phyloP scores from a whole-genome alignment of 192 early-diverging fungal genomes.

The Coemansia pectinata region DNA sequence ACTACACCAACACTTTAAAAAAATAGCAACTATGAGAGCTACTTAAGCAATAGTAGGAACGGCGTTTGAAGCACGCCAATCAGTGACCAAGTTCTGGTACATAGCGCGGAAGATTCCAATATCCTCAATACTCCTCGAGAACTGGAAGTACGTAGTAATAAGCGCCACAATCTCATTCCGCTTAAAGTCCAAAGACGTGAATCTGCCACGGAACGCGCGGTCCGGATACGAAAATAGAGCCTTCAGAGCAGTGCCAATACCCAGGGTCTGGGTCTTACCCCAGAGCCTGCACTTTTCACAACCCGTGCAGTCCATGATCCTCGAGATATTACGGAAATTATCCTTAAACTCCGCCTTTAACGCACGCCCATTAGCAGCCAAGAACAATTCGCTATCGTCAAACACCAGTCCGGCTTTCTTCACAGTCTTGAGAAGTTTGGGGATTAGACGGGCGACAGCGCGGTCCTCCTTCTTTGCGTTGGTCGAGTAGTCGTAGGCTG shows the following conservation, averaged over 20 bases:
- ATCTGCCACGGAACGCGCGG: slow-evolving; percentile 51
- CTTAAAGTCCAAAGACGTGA: slow-evolving; percentile 52
- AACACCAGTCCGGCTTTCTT: slow-evolving; percentile 67
- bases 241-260: slow-evolving; percentile 96
- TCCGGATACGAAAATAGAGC: slow-evolving; percentile 92
- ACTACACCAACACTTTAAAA: not conserved
- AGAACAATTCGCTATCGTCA: slow-evolving; percentile 88
- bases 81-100: slow-evolving; percentile 61
- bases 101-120: slow-evolving; percentile 80
- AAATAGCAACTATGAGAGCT: not conserved
- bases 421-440: slow-evolving; percentile 32
- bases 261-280: slow-evolving; percentile 96
- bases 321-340: slow-evolving; percentile 93
- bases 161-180: slow-evolving; percentile 84
- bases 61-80: slow-evolving; percentile 35
- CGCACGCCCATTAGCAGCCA: slow-evolving; percentile 58
- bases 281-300: slow-evolving; percentile 99
- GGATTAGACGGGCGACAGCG: slow-evolving; percentile 45
- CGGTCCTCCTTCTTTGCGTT: slow-evolving; percentile 60
- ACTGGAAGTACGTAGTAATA: slow-evolving; percentile 85
- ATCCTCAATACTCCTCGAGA: slow-evolving; percentile 81
- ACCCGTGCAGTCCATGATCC: slow-evolving; percentile 99
- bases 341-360: slow-evolving; percentile 87
- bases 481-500: slow-evolving; percentile 73
- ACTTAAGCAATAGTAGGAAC: not conserved